These are phyloP conservation scores for Aspergillus sojae DNA, from an alignment of 2,329 filamentous ascomycete genomes.

Conservation along the genomic window DNA sequence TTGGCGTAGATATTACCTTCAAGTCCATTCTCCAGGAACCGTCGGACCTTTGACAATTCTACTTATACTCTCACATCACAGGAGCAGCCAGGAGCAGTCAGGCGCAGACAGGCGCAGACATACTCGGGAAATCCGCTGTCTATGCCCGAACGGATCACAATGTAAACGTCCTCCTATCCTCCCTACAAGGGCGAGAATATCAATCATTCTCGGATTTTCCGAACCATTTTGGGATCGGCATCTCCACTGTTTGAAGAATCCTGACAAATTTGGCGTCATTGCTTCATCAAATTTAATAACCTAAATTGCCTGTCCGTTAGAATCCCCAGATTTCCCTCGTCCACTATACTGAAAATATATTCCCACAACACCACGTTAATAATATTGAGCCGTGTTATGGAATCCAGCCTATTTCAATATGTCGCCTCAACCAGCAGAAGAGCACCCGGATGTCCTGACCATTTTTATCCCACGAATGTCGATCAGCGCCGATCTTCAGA, in stretches of 20 bases:
- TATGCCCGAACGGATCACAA: neutral
- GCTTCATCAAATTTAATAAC: neutral
- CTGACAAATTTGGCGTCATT: neutral
- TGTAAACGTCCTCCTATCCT: neutral
- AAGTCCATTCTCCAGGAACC: neutral
- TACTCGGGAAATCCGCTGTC: neutral
- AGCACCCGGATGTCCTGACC: neutral
- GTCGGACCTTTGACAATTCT: neutral
- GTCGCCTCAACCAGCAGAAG: no score
- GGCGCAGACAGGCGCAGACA: neutral
- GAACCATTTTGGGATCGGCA: neutral
- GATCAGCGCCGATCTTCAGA: slow-evolving; percentile 4
- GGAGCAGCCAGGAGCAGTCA: neutral
- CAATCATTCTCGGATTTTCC: slow-evolving; percentile 1
- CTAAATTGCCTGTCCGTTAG: neutral
- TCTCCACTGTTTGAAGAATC: neutral
- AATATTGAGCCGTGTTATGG: neutral
- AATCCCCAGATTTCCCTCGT: neutral
- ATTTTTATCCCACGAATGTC: neutral
- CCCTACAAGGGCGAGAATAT: neutral
- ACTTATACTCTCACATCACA: neutral
- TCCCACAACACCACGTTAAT: neutral
- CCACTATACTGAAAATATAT: neutral
- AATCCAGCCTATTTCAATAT: neutral
- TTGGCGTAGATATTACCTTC: neutral